A percentile compares a stretch with the other conserved stretches of the same genome.
These are phyloP conservation scores for Austroboletus eburneus DNA, from an alignment of 768 basidiomycete species.

Conservation along the genomic window DNA sequence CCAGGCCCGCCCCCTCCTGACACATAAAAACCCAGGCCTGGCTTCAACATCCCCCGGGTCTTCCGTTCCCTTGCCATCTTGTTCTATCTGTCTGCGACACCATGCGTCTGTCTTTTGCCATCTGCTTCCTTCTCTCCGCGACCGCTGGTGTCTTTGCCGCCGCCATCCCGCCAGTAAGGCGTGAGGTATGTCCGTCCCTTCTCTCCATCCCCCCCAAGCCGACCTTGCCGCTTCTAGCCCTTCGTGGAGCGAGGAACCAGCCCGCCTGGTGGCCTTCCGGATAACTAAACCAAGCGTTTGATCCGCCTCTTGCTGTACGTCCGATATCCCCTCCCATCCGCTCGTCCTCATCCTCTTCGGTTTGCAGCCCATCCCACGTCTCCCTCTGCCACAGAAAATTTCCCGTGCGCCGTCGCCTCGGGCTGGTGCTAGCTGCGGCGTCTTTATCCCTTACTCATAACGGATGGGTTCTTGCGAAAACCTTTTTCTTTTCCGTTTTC, in stretches of 20 bases:
- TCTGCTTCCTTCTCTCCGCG: conserved; percentile 13
- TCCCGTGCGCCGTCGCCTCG: too few species aligned
- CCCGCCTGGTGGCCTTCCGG: neutral
- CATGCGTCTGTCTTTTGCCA: conserved; percentile 15
- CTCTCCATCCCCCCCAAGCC: neutral
- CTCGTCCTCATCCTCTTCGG: neutral
- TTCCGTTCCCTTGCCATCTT: neutral
- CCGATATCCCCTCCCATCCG: too few species aligned
- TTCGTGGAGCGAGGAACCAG: neutral
- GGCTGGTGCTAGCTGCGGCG: neutral
- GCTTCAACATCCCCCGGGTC: neutral
- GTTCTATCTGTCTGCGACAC: neutral
- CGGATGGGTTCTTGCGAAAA: neutral
- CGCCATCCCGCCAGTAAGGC: conserved; percentile 8
- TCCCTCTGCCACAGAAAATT: neutral
- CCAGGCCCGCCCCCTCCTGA: neutral
- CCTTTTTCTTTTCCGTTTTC: neutral
- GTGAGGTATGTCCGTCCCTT: conserved; percentile 4
- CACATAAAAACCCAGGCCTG: neutral
- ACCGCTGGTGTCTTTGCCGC: conserved; percentile 7
- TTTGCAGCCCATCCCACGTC: neutral
- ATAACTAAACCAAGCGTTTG: neutral
- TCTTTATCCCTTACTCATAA: neutral
- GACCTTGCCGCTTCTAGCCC: neutral
- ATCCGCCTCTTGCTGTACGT: too few species aligned